phyloP scores from a whole-genome alignment of 768 basidiomycete species.

The Pluteus cervinus region DNA sequence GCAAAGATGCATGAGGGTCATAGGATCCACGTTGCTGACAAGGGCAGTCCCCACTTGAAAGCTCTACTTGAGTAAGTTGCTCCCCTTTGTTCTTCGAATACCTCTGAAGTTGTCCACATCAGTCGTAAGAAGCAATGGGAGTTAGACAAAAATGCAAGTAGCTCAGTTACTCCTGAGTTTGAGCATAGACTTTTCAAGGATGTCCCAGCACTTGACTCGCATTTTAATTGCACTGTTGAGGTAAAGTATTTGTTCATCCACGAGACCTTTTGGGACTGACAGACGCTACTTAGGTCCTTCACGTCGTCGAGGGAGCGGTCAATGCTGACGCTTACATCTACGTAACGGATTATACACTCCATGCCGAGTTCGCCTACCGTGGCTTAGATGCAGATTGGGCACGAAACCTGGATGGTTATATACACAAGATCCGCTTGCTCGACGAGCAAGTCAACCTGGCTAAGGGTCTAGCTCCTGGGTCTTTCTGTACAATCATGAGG shows the following conservation, averaged over 20 bases:
- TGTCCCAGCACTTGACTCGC: constrained; percentile 26
- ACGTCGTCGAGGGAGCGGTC: constrained; percentile 24
- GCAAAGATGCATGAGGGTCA: constrained; percentile 39
- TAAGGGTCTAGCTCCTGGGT: constrained; percentile 30
- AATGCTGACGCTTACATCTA: constrained; percentile 35
- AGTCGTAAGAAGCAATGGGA: constrained; percentile 50
- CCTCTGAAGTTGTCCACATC: too few species aligned
- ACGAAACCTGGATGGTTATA: constrained; percentile 37
- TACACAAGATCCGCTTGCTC: constrained; percentile 47
- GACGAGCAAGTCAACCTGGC: constrained; percentile 39
- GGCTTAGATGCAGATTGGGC: constrained; percentile 30
- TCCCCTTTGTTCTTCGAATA: neutral
- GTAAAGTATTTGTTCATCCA: constrained; percentile 21
- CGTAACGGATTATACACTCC: constrained; percentile 62
- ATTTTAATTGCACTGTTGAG: constrained; percentile 56
- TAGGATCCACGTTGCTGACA: constrained; percentile 35
- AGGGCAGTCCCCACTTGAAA: constrained; percentile 31
- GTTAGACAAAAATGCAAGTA: constrained; percentile 17
- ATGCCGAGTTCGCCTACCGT: constrained; percentile 32
- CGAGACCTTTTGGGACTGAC: constrained; percentile 1
- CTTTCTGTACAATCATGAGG: constrained; percentile 43
- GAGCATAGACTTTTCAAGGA: too few species aligned
- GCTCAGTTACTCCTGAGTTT: too few species aligned
- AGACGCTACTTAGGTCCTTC: constrained; percentile 36
- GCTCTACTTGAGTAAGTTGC: constrained; percentile 46